These are phyloP conservation scores for Buddleja alternifolia DNA, from an alignment of 257 asterid genomes.

Conservation along the genomic window DNA sequence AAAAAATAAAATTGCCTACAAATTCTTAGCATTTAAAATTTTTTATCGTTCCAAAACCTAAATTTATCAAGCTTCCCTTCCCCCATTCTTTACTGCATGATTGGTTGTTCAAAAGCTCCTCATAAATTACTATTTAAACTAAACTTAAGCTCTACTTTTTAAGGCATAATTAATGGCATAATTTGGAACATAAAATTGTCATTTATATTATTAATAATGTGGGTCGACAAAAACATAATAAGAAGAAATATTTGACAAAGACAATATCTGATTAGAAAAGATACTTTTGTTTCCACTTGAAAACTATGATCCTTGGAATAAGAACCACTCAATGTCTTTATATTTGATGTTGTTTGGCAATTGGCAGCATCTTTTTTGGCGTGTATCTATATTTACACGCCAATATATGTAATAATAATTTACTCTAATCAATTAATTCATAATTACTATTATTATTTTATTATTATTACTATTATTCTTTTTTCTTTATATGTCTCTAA, in stretches of 20 bases:
- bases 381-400: not conserved
- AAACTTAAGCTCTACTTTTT: not conserved
- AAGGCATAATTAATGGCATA: not conserved
- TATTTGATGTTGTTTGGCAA: constrained; percentile 2
- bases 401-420: not conserved
- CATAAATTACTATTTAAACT: not conserved
- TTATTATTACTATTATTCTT: no score
- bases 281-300: not conserved
- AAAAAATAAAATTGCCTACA: no score
- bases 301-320: constrained; percentile 7
- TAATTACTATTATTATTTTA: no score
- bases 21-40: no score
- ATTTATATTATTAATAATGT: not conserved
- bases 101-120: no score
- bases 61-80: no score
- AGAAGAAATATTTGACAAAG: not conserved
- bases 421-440: not conserved
- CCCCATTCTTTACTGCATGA: no score
- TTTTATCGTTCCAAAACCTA: no score
- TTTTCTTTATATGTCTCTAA: no score
- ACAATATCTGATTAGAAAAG: not conserved
- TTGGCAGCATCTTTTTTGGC: constrained; percentile 23
- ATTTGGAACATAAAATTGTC: not conserved
- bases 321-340: not conserved
- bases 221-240: not conserved